Base-by-base conservation (phyloP, 768 basidiomycete genomes). In the Termitomyces sp. region DNA sequence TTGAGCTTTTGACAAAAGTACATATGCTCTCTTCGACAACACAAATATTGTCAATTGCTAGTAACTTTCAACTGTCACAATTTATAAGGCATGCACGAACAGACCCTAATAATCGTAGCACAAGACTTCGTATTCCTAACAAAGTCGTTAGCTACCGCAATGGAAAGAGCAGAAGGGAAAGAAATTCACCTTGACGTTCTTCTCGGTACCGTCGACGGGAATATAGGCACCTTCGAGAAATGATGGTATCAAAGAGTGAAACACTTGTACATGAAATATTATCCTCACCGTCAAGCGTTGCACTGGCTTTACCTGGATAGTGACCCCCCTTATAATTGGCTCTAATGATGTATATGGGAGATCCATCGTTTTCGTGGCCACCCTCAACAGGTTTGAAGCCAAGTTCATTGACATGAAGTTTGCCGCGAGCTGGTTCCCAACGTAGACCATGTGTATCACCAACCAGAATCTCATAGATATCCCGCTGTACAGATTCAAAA, bases 381-480 rank as follows among this genome's bases (percentile, higher is more conserved):
- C 84, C 89, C 58, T 89, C 86, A 36, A 91, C 85, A 0, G 86
- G 86, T 5, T 59, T 69, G 48, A 70, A 70, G 48, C 79, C 72
- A 33, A 88, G 78, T 37, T 63, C 55, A 1, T 65, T 46, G 34
- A 81, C 56, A 53, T 82, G 74, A 57, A 88, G 60, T 6, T 65
- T 68, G 28, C 84, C 85, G 34, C 70, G 69, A 50, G 69, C 62
- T 50, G 74, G 60, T 0, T 86, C 82, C 88, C 88, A 91, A 50
- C 63, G 74, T 54, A 91, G 68, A 26, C 75, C 84, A 4, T 67
- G 69, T 61, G 75, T 71, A 64, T 90, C 75, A 1, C 86, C 88
- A 18, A 89, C 72, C n/a, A 91, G 83, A 47, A 90, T 78, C 65
- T 91, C 88, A 63, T 82, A 90, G 34, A 74, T 76, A 29, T 76